Evolutionary conservation across 2,329 filamentous ascomycete genomes (phyloP), one percentile per base, ranked within the genome.

Genomic region (Moelleriella libera): DNA sequence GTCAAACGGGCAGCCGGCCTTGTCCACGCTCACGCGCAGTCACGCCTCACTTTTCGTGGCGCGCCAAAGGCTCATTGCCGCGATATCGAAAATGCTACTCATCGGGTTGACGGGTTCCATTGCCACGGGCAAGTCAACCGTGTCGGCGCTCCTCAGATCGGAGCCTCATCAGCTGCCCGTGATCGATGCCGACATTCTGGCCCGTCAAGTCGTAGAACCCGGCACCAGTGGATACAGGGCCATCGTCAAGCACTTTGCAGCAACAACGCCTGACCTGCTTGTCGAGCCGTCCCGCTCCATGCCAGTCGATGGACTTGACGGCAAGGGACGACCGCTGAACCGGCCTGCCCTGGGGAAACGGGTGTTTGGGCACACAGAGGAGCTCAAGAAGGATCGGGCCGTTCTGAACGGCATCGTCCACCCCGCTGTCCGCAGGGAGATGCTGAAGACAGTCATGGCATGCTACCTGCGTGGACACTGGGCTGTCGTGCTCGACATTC

Each of bases 31-130:
- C 21, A 21, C 21, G 21, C 21, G 21, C 21, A 21, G 21, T 21
- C 21, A 21, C 21, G 21, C 21, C 21, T 21, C 21, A 21, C 21
- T 21, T 21, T 21, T 21, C 21, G 21, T 21, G 21, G 21, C 21
- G 21, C 2, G 21, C 2, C 21, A 21, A 21, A 21, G 21, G 21
- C 21, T 21, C 21, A 21, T 21, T 21, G 21, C 21, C 21, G 21
- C 21, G 21, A 21, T 21, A 21, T 21, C 21, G 21, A 21, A 21
- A 21, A 44, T 29, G 40, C 29, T 30, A 11, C 81, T 98, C 59
- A 88, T 98, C 57, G 92, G 92, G 49, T 80, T 98, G 30, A 98
- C 92, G 7, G 92, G 92, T 62, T 95, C 89, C 51, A 97, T 98
- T 61, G 92, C 92, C 51, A 98, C 92, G 5, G 92, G 92, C 63